Conservation (phyloP, 2,329 filamentous ascomycete genomes). For the Fusarium tuaranense region DNA sequence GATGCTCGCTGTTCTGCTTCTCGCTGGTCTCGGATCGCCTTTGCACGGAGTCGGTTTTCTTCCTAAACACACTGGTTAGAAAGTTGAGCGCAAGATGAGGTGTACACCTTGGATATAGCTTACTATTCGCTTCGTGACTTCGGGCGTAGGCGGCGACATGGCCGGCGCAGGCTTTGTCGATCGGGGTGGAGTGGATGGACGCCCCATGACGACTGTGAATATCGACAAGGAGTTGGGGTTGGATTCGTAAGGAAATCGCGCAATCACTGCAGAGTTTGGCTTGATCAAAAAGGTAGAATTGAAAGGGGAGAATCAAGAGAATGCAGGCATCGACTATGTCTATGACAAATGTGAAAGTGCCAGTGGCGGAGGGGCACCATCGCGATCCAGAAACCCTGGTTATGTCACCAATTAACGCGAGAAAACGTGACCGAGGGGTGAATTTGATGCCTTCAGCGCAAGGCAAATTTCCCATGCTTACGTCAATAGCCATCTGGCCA, state of each 20-base stretch:
- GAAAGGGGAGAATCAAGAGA: background rate
- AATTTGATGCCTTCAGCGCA: conserved; percentile 2
- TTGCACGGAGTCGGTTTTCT: conserved; percentile 87
- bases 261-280: background rate
- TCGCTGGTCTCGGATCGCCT: conserved; percentile 82
- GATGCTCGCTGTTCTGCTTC: conserved; percentile 70
- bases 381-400: conserved; percentile 31
- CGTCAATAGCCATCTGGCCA: background rate
- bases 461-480: background rate
- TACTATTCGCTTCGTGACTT: conserved; percentile 67
- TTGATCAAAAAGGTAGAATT: background rate
- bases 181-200: conserved; percentile 59
- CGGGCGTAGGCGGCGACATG: conserved; percentile 64
- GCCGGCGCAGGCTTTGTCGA: conserved; percentile 46
- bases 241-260: background rate
- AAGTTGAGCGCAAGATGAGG: rapidly evolving
- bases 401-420: conserved; percentile 48
- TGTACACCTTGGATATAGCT: conserved; percentile 32
- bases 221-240: background rate
- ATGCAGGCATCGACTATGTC: background rate
- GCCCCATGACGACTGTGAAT: conserved; percentile 55
- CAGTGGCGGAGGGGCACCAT: conserved; percentile 46
- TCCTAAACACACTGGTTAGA: conserved; percentile 65
- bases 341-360: background rate
- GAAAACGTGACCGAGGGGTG: conserved; percentile 44